Evolutionary conservation across 768 basidiomycete species (phyloP).

Genomic region (Tephrocybe sp.): DNA sequence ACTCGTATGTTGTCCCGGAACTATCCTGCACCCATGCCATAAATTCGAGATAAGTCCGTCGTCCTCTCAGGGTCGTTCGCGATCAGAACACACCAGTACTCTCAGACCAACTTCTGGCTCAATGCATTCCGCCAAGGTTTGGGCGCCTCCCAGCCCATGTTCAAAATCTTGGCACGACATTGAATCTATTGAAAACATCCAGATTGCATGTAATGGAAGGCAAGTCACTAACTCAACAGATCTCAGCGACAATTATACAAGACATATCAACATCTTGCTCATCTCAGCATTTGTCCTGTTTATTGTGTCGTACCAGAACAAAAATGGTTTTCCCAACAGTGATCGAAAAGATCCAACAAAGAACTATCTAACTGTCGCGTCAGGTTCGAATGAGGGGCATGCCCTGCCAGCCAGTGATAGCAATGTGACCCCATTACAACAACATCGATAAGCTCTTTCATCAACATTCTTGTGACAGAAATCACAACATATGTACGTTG

Average conservation of each 20-base stretch:
- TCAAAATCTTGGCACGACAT: conserved; percentile 14
- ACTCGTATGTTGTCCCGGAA: conserved; percentile 35
- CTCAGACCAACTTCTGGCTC: neutral
- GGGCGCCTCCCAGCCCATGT: neutral
- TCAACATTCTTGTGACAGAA: conserved; percentile 17
- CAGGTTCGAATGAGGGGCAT: neutral
- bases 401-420: conserved; percentile 10
- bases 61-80: conserved; percentile 31
- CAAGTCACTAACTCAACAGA: conserved; percentile 7
- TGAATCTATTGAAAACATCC: conserved; percentile 11
- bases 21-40: conserved; percentile 21
- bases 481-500: conserved; percentile 14
- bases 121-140: conserved; percentile 2
- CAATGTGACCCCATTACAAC: conserved; percentile 13
- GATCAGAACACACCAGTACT: conserved; percentile 16
- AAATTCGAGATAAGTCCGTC: conserved; percentile 26
- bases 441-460: conserved; percentile 10
- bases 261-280: neutral
- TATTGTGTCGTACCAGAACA: conserved; percentile 1
- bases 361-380: neutral
- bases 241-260: conserved; percentile 15
- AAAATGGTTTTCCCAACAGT: conserved; percentile 7
- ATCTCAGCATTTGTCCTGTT: neutral
- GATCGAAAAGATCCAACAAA: conserved; percentile 6
- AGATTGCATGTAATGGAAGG: conserved; percentile 7